Conservation (phyloP, 495 filamentous ascomycete species). For the Daldinia bambusicola region DNA sequence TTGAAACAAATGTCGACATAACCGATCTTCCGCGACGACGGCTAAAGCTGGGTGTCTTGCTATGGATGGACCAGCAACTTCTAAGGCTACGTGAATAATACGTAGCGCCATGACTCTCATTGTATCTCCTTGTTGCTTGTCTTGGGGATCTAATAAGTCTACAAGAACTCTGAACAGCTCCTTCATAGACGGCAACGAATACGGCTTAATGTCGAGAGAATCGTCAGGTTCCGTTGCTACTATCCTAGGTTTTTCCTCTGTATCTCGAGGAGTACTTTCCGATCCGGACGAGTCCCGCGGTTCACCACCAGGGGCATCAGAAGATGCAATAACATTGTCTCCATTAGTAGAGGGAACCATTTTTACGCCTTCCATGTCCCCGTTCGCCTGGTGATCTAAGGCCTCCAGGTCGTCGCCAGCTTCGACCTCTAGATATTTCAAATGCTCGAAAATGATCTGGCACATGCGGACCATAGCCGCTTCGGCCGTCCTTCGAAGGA, state of each 20-base stretch:
- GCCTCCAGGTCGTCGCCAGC: slow-evolving; percentile 67
- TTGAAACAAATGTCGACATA: slow-evolving; percentile 96
- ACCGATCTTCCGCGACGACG: slow-evolving; percentile 86
- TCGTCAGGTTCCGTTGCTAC: slow-evolving; percentile 51
- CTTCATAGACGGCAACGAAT: slow-evolving; percentile 90
- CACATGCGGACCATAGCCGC: slow-evolving; percentile 99
- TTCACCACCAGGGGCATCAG: slow-evolving; percentile 60
- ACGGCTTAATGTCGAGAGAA: slow-evolving; percentile 77
- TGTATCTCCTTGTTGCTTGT: slow-evolving; percentile 88
- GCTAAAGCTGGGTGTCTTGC: slow-evolving; percentile 92
- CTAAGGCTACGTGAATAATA: slow-evolving; percentile 96
- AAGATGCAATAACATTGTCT: slow-evolving; percentile 58
- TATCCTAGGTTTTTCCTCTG: slow-evolving; percentile 38
- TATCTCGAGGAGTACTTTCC: slow-evolving; percentile 48
- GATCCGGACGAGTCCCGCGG: slow-evolving; percentile 58
- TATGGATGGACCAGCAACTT: slow-evolving; percentile 96
- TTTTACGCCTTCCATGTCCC: slow-evolving; percentile 78
- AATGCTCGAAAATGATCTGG: slow-evolving; percentile 92
- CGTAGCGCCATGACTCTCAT: slow-evolving; percentile 97
- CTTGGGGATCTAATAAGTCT: slow-evolving; percentile 91
- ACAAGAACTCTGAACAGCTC: slow-evolving; percentile 96
- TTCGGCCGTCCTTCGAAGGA: slow-evolving; percentile 89
- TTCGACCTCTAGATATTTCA: slow-evolving; percentile 85
- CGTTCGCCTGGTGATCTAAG: slow-evolving; percentile 69
- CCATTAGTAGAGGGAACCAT: slow-evolving; percentile 91